phyloP scores from a whole-genome alignment of 306 rosid genomes.

The Senna tora region DNA sequence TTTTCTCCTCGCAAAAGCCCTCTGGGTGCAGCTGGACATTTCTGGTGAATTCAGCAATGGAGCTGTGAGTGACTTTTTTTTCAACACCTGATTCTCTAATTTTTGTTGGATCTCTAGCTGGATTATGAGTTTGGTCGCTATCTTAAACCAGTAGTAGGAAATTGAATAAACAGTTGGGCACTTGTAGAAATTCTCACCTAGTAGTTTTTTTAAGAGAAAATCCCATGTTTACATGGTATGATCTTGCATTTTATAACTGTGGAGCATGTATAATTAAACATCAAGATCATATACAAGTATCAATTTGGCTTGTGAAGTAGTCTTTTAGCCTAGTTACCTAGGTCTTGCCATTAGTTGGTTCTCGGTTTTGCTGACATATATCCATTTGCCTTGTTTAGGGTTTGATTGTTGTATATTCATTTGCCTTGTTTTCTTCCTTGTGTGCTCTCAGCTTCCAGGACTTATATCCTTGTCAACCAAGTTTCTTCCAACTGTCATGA shows the following conservation, averaged over 20 bases:
- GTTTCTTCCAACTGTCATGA: conserved; percentile 72
- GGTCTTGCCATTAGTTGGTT: background rate
- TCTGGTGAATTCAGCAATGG: conserved; percentile 68
- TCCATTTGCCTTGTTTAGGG: conserved; percentile 22
- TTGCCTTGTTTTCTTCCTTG: conserved; percentile 18
- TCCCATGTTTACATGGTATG: background rate
- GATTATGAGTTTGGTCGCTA: background rate
- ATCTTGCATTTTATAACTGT: background rate
- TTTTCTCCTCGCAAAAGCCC: conserved; percentile 68
- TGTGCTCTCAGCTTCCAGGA: conserved; percentile 75
- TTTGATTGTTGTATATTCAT: too few relatives aligned
- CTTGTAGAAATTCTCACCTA: background rate
- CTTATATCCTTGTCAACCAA: conserved; percentile 68
- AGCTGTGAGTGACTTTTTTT: conserved; percentile 62
- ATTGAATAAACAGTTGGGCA: background rate
- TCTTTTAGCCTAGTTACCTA: background rate
- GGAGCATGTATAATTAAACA: background rate
- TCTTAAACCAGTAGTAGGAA: background rate
- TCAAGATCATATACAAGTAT: background rate
- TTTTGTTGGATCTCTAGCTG: conserved; percentile 19
- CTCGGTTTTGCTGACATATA: background rate
- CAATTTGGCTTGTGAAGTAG: conserved; percentile 10
- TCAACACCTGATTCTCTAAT: conserved; percentile 14
- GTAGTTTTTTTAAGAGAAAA: background rate
- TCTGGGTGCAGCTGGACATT: conserved; percentile 82